Base-by-base conservation (phyloP, 768 basidiomycete species). In the Naganishia onofrii region DNA sequence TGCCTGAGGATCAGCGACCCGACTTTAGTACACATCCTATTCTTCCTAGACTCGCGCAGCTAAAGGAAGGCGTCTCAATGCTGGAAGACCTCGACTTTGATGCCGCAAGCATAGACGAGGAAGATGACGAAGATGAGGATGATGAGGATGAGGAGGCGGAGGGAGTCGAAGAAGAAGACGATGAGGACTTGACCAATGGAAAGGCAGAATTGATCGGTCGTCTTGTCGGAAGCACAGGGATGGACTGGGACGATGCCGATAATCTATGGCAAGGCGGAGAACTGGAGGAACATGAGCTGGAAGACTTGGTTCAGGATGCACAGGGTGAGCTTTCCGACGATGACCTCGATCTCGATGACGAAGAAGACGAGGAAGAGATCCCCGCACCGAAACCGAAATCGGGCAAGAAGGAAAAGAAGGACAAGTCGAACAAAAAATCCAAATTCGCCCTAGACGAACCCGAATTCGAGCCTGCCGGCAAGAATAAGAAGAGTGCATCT, bases 1-100 rank as follows among this genome's bases (percentile, higher is more conserved):
- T 71, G 86, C 89, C 81, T 87, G 88, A 77, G 1, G 83, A 85
- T 8, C 42, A 89, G 86, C 12, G 85, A 86, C 70, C 76, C 51
- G 78, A 85, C 86, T 67, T 87, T 85, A 76, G 81, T 84, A 19
- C 89, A 88, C 81, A 77, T 77, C 89, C 91, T 4, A 87, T 93
- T 74, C 84, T 92, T 69, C 81, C 83, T 34, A 89, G 93, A 12
- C 85, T 97, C 3, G 83, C 95, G 34, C 85, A 87, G 17, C 86
- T 97, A 55, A 95, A 95, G 81, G 88, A 92, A 78, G 87, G 88
- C 0, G 84, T 98, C 21, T 80, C 85, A 31, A 90, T 87, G 15
- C 85, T 98, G 60, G 93, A 96, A 81, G 89, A 88, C 57, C 85
- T 95, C n/a, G 89, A 90, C 78, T 88, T 95, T 70, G 80, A 79